Evolutionary conservation across 2,329 filamentous ascomycete genomes (phyloP), one percentile per base, ranked within the genome.

Genomic region (Neonectria punicea): DNA sequence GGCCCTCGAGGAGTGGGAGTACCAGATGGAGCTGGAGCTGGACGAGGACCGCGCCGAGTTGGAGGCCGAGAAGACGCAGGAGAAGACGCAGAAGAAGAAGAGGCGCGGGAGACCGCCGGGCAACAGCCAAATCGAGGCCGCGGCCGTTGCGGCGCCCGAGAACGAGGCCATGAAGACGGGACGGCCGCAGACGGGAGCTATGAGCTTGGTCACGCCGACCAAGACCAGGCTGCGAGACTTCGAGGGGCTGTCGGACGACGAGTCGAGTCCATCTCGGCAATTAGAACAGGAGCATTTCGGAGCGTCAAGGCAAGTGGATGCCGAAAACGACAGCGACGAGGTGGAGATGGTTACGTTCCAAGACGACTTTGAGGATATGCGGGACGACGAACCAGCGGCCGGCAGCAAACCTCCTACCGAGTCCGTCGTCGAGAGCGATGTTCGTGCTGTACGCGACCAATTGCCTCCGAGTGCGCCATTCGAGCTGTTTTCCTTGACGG

Each of bases 1-100:
- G 11, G 82, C 80, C 10, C 70, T 89, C 3, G 89, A 91, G 73
- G 81, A 87, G 0, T 91, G 84, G 80, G 87, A 89, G 67, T 83
- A 81, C 58, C 73, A 78, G 2, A 76, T 80, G 14, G 80, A 82
- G 54, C 77, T 83, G 22, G 78, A 81, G 61, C 75, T 81, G 20
- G 82, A 85, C n/a, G 73, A 78, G 50, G 78, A 82, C 43, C 77
- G 79, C 32, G 65, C 68, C 9, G 71, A 72, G 22, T 61, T 73
- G 20, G 74, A 70, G 25, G 58, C 74, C 36, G 73, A 77, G 16
- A 73, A 72, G 49, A 63, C 72, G 49, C 58, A 67, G 4, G 53
- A 54, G 18, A 41, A 59, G 14, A 18, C 44, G 18, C 61, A 63
- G 25, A 54, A 59, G 9, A 18, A 53, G 39, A 73, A 67, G 63